Evolutionary conservation across 2,329 filamentous ascomycete species (phyloP).

Genomic region (Juglanconis juglandina): DNA sequence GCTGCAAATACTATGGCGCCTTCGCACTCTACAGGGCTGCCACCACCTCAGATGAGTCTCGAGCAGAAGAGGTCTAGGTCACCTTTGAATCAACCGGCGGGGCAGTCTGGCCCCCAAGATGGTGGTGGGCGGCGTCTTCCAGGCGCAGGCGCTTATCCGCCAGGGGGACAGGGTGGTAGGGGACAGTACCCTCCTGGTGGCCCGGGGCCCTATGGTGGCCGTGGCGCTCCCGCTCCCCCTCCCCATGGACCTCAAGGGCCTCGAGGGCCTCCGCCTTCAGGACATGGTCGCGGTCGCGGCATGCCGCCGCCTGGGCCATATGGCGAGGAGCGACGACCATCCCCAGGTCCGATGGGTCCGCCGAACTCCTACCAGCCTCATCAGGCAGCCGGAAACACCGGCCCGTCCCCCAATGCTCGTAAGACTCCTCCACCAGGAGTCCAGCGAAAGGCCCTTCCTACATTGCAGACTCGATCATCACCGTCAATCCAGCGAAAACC

Average conservation of each 20-base stretch:
- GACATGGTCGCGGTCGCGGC: slow-evolving; percentile 17
- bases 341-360: slow-evolving; percentile 8
- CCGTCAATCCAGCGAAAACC: slow-evolving; percentile 50
- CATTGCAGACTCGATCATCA: slow-evolving; percentile 24
- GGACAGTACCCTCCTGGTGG: slow-evolving; percentile 13
- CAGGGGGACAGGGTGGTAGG: slow-evolving; percentile 25
- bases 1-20: slow-evolving; percentile 33
- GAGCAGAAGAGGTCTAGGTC: slow-evolving; percentile 42
- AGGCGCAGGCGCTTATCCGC: slow-evolving; percentile 28
- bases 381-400: background rate
- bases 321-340: slow-evolving; percentile 10
- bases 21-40: slow-evolving; percentile 34
- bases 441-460: slow-evolving; percentile 13
- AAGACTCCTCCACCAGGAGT: slow-evolving; percentile 12
- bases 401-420: slow-evolving; percentile 4
- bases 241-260: slow-evolving; percentile 22
- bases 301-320: slow-evolving; percentile 22
- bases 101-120: slow-evolving; percentile 22
- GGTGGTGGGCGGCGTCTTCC: slow-evolving; percentile 23
- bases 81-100: slow-evolving; percentile 38
- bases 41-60: slow-evolving; percentile 39
- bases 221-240: slow-evolving; percentile 9
- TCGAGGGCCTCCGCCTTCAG: slow-evolving; percentile 25
- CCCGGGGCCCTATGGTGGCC: slow-evolving; percentile 4
- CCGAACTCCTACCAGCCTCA: slow-evolving; percentile 11